Conservation (phyloP, 2,329 filamentous ascomycete species). For the Neonectria hederae region DNA sequence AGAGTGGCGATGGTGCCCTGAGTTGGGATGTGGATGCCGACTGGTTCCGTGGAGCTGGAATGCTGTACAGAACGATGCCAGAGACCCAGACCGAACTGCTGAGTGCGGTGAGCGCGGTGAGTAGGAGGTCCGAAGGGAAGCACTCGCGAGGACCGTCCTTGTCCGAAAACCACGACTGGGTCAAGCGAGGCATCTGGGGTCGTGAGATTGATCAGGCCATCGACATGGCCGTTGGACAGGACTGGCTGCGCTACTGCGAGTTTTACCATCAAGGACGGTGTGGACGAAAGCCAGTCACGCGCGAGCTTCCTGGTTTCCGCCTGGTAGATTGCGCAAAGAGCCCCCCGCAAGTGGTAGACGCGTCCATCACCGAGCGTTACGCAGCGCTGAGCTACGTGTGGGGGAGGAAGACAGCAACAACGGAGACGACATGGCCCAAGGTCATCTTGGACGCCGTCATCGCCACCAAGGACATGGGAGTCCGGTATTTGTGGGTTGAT, state of each 20-base stretch:
- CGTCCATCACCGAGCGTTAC: conserved; percentile 44
- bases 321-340: conserved; percentile 47
- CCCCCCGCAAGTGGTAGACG: conserved; percentile 44
- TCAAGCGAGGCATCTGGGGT: conserved; percentile 48
- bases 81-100: conserved; percentile 39
- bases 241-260: conserved; percentile 49
- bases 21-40: conserved; percentile 45
- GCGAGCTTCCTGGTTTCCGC: conserved; percentile 45
- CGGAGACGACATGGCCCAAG: conserved; percentile 42
- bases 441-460: conserved; percentile 46
- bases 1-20: conserved; percentile 41
- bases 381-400: conserved; percentile 50
- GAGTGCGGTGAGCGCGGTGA: conserved; percentile 32
- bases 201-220: conserved; percentile 43
- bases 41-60: conserved; percentile 47
- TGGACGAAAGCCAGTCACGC: conserved; percentile 37
- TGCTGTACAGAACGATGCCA: conserved; percentile 47
- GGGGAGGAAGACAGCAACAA: conserved; percentile 36
- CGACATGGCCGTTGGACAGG: conserved; percentile 44
- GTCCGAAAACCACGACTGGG: conserved; percentile 37
- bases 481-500: conserved; percentile 53
- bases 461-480: conserved; percentile 45
- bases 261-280: conserved; percentile 47
- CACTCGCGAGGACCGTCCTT: conserved; percentile 35
- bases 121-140: conserved; percentile 23